phyloP scores from a whole-genome alignment of 208 protist species.

The Giardia duodenalis region DNA sequence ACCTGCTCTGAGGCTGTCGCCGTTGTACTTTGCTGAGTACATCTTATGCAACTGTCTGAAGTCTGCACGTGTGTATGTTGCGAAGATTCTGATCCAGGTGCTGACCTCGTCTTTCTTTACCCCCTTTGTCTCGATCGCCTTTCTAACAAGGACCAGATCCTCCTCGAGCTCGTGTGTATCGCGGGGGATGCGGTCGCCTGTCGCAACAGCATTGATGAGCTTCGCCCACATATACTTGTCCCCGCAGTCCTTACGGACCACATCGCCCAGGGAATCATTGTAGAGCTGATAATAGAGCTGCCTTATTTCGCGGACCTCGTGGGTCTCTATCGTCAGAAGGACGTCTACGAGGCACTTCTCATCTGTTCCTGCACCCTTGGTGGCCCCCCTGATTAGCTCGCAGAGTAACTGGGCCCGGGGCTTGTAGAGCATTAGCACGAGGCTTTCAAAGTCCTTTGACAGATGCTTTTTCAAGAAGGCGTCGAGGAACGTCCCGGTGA shows the following conservation, averaged over 20 bases:
- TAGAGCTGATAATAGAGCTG: background rate
- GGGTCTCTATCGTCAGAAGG: background rate
- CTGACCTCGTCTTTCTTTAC: background rate
- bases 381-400: background rate
- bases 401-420: background rate
- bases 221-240: background rate
- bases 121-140: background rate
- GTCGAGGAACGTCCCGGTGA: background rate
- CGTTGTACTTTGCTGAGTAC: background rate
- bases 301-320: background rate
- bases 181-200: background rate
- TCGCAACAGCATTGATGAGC: background rate
- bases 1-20: background rate
- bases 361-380: conserved; percentile 18
- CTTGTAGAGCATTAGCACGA: background rate
- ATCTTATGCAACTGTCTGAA: background rate
- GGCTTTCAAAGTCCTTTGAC: background rate
- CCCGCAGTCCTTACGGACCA: background rate
- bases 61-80: background rate
- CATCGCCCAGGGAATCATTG: background rate
- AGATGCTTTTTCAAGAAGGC: background rate
- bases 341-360: conserved; percentile 3
- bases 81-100: background rate
- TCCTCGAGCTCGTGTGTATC: background rate
- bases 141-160: background rate